Evolutionary conservation across 768 basidiomycete species (phyloP).

Genomic region (Phaeotremella skinneri): DNA sequence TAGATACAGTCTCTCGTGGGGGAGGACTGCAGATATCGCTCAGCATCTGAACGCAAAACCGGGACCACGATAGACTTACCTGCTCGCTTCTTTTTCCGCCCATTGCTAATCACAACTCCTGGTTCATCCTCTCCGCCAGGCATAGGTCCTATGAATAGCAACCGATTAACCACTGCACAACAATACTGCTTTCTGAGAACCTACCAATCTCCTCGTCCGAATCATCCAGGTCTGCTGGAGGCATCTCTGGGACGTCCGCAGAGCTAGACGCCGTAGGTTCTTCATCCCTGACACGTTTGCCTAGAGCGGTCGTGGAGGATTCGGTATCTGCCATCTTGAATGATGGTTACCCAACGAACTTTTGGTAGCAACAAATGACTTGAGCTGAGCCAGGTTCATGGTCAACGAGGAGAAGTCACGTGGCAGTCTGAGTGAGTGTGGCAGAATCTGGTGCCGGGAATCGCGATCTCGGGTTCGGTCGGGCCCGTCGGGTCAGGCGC

Average conservation of each 20-base stretch:
- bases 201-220: conserved; percentile 45
- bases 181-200: conserved; percentile 10
- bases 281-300: conserved; percentile 20
- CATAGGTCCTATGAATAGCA: conserved; percentile 35
- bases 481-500: too few species aligned
- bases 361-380: neutral
- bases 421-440: neutral
- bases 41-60: neutral
- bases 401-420: too few species aligned
- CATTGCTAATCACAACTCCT: conserved; percentile 16
- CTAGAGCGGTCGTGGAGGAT: conserved; percentile 12
- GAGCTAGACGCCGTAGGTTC: conserved; percentile 10
- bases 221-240: conserved; percentile 39
- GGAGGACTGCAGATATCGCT: conserved; percentile 63
- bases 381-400: too few species aligned
- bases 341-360: neutral
- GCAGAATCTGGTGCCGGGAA: neutral
- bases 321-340: conserved; percentile 10
- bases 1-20: conserved; percentile 87
- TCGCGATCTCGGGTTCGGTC: too few species aligned
- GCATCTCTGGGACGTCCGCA: conserved; percentile 41
- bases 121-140: conserved; percentile 32
- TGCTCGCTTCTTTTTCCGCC: conserved; percentile 48
- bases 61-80: conserved; percentile 31
- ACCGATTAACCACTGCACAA: neutral